phyloP scores from a whole-genome alignment of 106 monocot species.

The Amphibolis antarctica region DNA sequence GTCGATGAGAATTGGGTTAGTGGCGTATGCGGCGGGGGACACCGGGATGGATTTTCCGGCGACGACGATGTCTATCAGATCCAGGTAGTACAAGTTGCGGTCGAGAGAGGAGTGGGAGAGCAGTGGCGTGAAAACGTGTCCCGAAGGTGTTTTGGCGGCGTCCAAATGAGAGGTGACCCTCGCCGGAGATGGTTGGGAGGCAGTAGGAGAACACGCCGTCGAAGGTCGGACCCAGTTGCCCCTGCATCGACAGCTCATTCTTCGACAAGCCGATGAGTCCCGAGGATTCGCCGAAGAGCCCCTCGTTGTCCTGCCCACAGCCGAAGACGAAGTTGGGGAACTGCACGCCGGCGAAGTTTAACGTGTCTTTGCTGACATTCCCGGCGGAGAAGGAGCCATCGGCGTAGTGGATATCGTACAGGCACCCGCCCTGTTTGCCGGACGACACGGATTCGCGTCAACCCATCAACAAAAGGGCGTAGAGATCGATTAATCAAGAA shows the following conservation, averaged over 20 bases:
- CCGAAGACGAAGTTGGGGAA: constrained; percentile 14
- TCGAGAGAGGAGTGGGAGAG: not conserved
- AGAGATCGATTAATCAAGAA: no score
- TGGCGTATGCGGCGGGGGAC: not conserved
- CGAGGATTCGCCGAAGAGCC: constrained; percentile 6
- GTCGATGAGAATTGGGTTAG: constrained; percentile 13
- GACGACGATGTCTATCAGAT: constrained; percentile 9
- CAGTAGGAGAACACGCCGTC: constrained; percentile 22
- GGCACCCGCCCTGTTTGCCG: not conserved
- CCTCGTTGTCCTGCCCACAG: constrained; percentile 19
- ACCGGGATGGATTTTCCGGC: not conserved
- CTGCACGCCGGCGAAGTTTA: not conserved
- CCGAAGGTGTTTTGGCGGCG: not conserved
- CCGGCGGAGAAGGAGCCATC: constrained; percentile 12
- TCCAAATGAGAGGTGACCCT: constrained; percentile 14
- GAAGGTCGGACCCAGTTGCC: not conserved
- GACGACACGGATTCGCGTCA: not conserved
- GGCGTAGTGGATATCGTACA: constrained; percentile 13
- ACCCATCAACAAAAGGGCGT: no score
- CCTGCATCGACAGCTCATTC: constrained; percentile 3
- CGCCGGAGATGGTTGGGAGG: constrained; percentile 3
- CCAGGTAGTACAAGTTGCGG: constrained; percentile 9
- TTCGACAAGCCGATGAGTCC: constrained; percentile 16
- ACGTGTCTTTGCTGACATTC: constrained; percentile 3
- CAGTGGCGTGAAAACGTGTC: constrained; percentile 9